Evolutionary conservation across 1,139 yeast genomes (phyloP).

Genomic region (Protomyces arabidopsidicola): DNA sequence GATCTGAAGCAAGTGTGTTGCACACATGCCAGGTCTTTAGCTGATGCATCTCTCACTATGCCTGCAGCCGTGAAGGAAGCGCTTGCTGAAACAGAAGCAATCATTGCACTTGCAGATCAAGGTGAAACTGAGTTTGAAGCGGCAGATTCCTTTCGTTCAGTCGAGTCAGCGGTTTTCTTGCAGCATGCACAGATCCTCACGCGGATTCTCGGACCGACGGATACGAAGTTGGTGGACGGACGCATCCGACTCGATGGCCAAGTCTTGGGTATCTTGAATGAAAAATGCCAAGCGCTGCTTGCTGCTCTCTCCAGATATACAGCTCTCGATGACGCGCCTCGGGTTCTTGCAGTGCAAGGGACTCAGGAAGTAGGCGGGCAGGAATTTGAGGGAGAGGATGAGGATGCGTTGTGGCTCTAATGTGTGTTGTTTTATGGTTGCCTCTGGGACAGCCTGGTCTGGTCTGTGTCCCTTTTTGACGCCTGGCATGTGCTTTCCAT

Average conservation of each 20-base stretch:
- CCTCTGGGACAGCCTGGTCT: no score
- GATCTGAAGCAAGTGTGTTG: neutral
- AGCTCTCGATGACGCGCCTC: neutral
- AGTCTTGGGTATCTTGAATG: neutral
- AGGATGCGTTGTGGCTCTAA: neutral
- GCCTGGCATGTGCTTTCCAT: no score
- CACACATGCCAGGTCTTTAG: neutral
- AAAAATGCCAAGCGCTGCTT: neutral
- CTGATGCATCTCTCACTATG: neutral
- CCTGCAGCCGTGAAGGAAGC: neutral
- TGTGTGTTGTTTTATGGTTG: neutral
- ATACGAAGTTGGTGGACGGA: neutral
- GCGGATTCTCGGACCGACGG: neutral
- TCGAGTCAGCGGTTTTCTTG: neutral
- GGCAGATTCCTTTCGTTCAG: neutral
- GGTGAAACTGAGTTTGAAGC: neutral
- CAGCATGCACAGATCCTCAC: neutral
- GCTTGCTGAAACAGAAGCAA: neutral
- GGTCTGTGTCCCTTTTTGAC: no score
- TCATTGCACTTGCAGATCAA: neutral
- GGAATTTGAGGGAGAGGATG: neutral
- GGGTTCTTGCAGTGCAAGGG: neutral
- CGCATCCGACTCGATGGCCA: constrained; percentile 1
- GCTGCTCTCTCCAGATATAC: neutral
- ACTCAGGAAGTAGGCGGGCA: neutral